phyloP scores from a whole-genome alignment of 1,284 basidiomycete species.

The Rhodotorula sp. region DNA sequence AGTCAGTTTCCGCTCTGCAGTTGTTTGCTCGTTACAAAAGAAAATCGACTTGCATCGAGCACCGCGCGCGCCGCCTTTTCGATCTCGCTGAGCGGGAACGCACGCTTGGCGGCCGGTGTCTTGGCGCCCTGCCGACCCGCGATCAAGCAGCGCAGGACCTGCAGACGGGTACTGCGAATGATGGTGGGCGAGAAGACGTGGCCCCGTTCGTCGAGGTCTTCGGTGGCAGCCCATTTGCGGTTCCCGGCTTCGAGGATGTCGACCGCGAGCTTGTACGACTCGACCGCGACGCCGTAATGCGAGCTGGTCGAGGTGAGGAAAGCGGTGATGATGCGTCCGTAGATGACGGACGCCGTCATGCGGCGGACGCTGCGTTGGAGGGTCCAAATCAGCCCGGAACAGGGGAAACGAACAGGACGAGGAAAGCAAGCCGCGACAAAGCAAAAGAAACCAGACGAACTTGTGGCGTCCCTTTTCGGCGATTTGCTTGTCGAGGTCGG shows the following conservation, averaged over 20 bases:
- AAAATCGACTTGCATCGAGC: not conserved
- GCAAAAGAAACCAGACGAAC: too few species aligned
- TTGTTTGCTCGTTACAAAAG: too few species aligned
- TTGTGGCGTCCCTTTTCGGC: not conserved
- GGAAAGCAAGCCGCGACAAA: not conserved
- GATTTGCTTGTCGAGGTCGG: slow-evolving; percentile 3
- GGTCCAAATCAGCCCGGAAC: not conserved
- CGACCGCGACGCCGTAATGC: not conserved
- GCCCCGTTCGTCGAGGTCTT: not conserved
- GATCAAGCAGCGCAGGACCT: not conserved
- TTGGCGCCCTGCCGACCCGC: not conserved
- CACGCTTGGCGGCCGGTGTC: not conserved
- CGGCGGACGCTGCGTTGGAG: not conserved
- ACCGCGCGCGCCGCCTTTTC: not conserved
- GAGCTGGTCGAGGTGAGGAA: not conserved
- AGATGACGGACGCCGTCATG: not conserved
- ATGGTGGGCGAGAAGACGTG: not conserved
- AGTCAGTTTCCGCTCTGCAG: too few species aligned
- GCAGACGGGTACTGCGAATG: not conserved
- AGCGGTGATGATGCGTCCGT: not conserved
- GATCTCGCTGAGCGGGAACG: slow-evolving; percentile 2
- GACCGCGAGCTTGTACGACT: not conserved
- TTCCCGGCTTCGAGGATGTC: not conserved
- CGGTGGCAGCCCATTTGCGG: not conserved
- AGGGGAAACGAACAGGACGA: not conserved